These are phyloP conservation scores for Mucor mucedo DNA, from an alignment of 371 early-diverging fungal species.

Conservation along the genomic window DNA sequence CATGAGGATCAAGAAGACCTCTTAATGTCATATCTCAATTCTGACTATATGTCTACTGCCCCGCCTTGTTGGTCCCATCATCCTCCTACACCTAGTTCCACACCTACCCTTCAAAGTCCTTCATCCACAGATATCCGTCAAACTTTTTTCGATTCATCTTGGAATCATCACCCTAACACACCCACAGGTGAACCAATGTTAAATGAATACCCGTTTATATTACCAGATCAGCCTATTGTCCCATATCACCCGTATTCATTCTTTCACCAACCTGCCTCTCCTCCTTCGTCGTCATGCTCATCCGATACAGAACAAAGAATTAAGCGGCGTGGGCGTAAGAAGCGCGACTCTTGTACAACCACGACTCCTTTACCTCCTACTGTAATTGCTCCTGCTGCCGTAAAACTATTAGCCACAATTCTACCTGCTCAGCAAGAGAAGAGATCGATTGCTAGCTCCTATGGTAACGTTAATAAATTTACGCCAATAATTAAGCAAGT, in stretches of 20 bases:
- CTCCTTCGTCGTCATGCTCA: slow-evolving; percentile 11
- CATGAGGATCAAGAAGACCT: slow-evolving; percentile 44
- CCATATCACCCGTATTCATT: background rate
- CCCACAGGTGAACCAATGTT: background rate
- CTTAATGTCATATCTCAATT: slow-evolving; percentile 42
- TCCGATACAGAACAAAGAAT: slow-evolving; percentile 31
- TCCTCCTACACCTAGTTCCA: background rate
- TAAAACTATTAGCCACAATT: slow-evolving; percentile 5
- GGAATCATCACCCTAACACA: background rate
- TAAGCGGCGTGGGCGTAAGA: slow-evolving; percentile 36
- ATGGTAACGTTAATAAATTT: background rate
- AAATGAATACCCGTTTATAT: slow-evolving; percentile 1
- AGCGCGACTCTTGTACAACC: slow-evolving; percentile 13
- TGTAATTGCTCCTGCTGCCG: slow-evolving; percentile 12
- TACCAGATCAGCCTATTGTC: background rate
- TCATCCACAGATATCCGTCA: background rate
- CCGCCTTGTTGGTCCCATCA: slow-evolving; percentile 1
- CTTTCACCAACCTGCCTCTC: slow-evolving; percentile 15
- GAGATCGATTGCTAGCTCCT: background rate
- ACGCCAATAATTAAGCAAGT: background rate
- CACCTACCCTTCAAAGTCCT: slow-evolving; percentile 9
- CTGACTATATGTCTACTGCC: slow-evolving; percentile 30
- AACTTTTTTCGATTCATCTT: background rate
- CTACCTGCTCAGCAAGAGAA: slow-evolving; percentile 6
- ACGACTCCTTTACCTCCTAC: slow-evolving; percentile 22